A percentile compares a stretch with the other conserved stretches of the same genome.
Evolutionary conservation across 352 stramenopile genomes (phyloP).

Genomic region (Elongisporangium undulatum): DNA sequence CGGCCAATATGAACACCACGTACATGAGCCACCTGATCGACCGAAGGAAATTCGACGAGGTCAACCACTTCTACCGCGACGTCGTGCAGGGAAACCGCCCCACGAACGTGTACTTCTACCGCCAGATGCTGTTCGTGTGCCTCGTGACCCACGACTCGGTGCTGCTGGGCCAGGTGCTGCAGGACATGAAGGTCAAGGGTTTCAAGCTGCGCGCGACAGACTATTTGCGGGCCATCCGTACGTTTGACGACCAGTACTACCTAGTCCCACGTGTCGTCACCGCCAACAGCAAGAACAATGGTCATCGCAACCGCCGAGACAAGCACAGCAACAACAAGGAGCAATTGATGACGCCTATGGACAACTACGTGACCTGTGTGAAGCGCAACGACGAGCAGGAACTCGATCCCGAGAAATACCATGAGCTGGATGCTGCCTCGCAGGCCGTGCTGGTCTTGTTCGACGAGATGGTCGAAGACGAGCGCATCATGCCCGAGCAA

Average conservation of each 20-base stretch:
- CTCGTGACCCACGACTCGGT: slow-evolving; percentile 20
- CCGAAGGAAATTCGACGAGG: slow-evolving; percentile 26
- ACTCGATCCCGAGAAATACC: slow-evolving; percentile 32
- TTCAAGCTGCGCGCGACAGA: slow-evolving; percentile 51
- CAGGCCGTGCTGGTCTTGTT: slow-evolving; percentile 42
- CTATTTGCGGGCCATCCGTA: slow-evolving; percentile 43
- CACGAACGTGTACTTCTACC: slow-evolving; percentile 61
- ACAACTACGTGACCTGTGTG: slow-evolving; percentile 43
- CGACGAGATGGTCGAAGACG: slow-evolving; percentile 57
- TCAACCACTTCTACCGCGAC: slow-evolving; percentile 41
- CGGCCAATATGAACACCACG: slow-evolving; percentile 60
- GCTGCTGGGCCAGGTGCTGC: slow-evolving; percentile 29
- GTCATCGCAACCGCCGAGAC: slow-evolving; percentile 1
- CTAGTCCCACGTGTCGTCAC: slow-evolving; percentile 5
- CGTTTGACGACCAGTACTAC: slow-evolving; percentile 49
- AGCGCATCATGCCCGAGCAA: slow-evolving; percentile 24
- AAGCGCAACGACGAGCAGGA: slow-evolving; percentile 36
- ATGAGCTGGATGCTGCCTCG: slow-evolving; percentile 26
- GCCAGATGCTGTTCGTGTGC: slow-evolving; percentile 45
- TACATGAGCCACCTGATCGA: slow-evolving; percentile 45
- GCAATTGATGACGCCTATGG: slow-evolving; percentile 21
- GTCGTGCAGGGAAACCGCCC: slow-evolving; percentile 33
- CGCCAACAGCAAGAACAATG: background rate
- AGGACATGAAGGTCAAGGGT: slow-evolving; percentile 68
- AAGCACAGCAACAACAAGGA: slow-evolving; percentile 2